Evolutionary conservation across 2,329 filamentous ascomycete species (phyloP).

Genomic region (Aspergillus udagawae): DNA sequence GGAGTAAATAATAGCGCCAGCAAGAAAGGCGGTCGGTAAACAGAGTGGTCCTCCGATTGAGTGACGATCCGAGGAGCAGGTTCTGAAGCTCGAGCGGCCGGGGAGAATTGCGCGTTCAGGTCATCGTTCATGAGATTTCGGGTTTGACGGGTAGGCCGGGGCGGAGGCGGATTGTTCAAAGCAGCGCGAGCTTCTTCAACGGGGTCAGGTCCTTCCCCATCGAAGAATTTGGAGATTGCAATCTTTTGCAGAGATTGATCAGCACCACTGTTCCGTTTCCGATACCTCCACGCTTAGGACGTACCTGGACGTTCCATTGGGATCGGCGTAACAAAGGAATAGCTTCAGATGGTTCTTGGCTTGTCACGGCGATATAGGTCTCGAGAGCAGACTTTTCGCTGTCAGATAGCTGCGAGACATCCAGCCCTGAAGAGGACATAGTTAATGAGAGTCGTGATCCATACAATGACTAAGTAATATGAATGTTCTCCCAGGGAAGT

Average conservation of each 20-base stretch:
- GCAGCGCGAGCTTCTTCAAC: conserved; percentile 70
- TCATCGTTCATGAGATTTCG: conserved; percentile 64
- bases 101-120: conserved; percentile 30
- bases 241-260: conserved; percentile 60
- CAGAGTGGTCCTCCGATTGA: conserved; percentile 61
- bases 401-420: conserved; percentile 65
- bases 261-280: neutral
- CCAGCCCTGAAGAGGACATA: conserved; percentile 48
- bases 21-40: conserved; percentile 69
- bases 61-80: conserved; percentile 83
- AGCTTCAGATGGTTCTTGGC: conserved; percentile 72
- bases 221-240: conserved; percentile 95
- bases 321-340: conserved; percentile 76
- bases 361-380: conserved; percentile 83
- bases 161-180: conserved; percentile 56
- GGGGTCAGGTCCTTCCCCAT: conserved; percentile 82
- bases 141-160: conserved; percentile 58
- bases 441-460: conserved; percentile 19
- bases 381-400: conserved; percentile 80
- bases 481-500: neutral
- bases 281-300: neutral
- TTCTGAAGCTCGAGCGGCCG: conserved; percentile 48
- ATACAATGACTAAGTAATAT: conserved; percentile 10
- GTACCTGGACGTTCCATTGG: conserved; percentile 91
- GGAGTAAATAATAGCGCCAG: conserved; percentile 76